Base-by-base conservation (phyloP, 805 yeast genomes). In the Candida insectalens region DNA sequence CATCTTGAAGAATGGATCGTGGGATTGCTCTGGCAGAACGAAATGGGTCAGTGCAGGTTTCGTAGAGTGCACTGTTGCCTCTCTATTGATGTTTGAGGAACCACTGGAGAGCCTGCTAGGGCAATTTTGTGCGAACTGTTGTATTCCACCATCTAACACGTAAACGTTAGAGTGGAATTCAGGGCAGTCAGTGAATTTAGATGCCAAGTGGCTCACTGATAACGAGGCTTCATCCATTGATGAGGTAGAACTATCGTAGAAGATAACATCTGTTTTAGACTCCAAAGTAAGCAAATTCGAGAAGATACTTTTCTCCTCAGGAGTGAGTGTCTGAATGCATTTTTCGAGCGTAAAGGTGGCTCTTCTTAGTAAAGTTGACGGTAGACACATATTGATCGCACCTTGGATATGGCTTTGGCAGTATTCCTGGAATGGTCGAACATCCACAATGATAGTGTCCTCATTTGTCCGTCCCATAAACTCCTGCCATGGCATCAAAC, bases 341-440 rank as follows among this genome's bases (percentile, higher is more conserved):
- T 75, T 67, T 30, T 59, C 60, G 36, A 88, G 60, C 3, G 76
- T 74, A 47, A 83, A 88, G 34, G 77, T 79, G 21, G 75, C 62
- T 42, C 97, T 69, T 51, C 77, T 82, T 41, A 88, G 60, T 27
- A 88, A 62, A 1, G 96, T 88, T n/a, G 95, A 80, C 2, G 97
- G 96, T 10, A 88, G 59, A 53, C 94, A 83, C 25, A 89, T 68
- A 51, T 84, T 84, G 29, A 83, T 62, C 1, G 96, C 71, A 27
- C 69, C 62, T 4, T 45, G 47, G 9, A 89, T 55, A 40, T 78
- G 85, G 3, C 65, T 50, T 38, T 64, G 69, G 28, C 77, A 67
- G 50, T 62, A 84, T 37, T 83, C 89, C 17, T 82, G 76, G 50
- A 77, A 84, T 0, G 96, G 83, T 36, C 97, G 62, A 8, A 82